phyloP scores from a whole-genome alignment of 306 rosid genomes.

The Casuarina equisetifolia region DNA sequence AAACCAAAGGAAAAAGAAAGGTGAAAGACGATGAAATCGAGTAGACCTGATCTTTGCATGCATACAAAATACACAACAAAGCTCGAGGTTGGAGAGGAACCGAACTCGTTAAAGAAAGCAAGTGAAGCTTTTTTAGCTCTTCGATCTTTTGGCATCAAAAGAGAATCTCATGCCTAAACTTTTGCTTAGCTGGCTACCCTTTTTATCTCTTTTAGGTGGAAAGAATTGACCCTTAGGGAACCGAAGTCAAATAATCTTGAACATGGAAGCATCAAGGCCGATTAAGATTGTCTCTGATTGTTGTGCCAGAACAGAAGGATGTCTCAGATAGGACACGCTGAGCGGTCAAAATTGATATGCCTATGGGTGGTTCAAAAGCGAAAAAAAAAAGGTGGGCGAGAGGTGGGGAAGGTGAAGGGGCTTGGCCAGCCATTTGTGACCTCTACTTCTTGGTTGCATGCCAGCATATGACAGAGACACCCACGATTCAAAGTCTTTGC shows the following conservation, averaged over 20 bases:
- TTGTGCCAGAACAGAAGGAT: conserved; percentile 9
- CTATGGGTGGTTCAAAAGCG: not conserved
- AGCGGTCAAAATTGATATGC: conserved; percentile 14
- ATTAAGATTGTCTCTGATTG: conserved; percentile 31
- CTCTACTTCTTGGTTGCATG: conserved; percentile 33
- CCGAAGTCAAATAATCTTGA: conserved; percentile 37
- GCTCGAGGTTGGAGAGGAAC: conserved; percentile 57
- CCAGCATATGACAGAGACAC: conserved; percentile 33
- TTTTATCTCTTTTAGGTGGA: conserved; percentile 27
- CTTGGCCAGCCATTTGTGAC: conserved; percentile 10
- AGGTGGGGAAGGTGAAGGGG: too few relatives aligned
- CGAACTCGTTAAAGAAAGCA: conserved; percentile 20
- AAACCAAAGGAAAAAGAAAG: conserved; percentile 23
- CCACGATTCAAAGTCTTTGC: conserved; percentile 16
- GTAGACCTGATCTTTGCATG: conserved; percentile 57
- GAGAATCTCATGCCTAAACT: conserved; percentile 53
- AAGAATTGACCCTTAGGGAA: conserved; percentile 20
- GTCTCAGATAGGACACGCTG: conserved; percentile 35
- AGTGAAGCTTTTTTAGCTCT: conserved; percentile 35
- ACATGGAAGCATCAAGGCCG: conserved; percentile 41
- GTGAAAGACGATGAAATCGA: conserved; percentile 41
- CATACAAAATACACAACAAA: conserved; percentile 28
- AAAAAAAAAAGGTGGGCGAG: conserved; percentile 7
- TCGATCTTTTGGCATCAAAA: conserved; percentile 41
- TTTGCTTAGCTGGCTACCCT: conserved; percentile 36